Percentiles rank a stretch among this genome's conserved stretches.
Evolutionary conservation across 306 rosid species (phyloP).

Genomic region (Medicago ruthenica): DNA sequence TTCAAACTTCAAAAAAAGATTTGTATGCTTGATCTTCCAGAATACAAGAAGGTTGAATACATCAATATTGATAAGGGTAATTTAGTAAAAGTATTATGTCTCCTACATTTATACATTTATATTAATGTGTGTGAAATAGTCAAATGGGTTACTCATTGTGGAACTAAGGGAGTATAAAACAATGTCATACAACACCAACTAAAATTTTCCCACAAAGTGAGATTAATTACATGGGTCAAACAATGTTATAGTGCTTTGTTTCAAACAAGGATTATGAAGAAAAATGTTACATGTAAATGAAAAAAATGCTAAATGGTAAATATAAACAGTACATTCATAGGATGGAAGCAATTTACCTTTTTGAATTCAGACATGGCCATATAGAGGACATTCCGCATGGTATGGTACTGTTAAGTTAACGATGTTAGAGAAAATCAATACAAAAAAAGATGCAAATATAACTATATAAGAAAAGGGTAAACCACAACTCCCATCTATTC

Average conservation of each 20-base stretch:
- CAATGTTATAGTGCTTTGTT: too few relatives aligned
- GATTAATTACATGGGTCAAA: too few relatives aligned
- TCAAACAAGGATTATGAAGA: too few relatives aligned
- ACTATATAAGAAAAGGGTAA: conserved; percentile 15
- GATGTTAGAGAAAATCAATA: conserved; percentile 36
- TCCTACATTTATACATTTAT: too few relatives aligned
- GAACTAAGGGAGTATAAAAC: too few relatives aligned
- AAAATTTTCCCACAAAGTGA: too few relatives aligned
- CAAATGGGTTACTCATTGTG: too few relatives aligned
- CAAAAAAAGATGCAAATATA: conserved; percentile 12
- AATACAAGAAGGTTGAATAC: conserved; percentile 14
- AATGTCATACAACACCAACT: too few relatives aligned
- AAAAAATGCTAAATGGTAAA: neutral
- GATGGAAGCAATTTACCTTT: conserved; percentile 59
- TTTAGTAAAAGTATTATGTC: too few relatives aligned
- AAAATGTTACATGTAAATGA: conserved; percentile 7
- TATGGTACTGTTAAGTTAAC: conserved; percentile 74
- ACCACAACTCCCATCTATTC: neutral
- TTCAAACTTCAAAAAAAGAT: conserved; percentile 14
- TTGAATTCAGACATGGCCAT: conserved; percentile 82
- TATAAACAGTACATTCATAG: neutral
- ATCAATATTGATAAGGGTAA: too few relatives aligned
- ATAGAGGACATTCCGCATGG: conserved; percentile 75
- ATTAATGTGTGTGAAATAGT: too few relatives aligned
- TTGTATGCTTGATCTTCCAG: conserved; percentile 13